phyloP scores from a whole-genome alignment of 148 eudicot species.

The Polygonum aviculare region DNA sequence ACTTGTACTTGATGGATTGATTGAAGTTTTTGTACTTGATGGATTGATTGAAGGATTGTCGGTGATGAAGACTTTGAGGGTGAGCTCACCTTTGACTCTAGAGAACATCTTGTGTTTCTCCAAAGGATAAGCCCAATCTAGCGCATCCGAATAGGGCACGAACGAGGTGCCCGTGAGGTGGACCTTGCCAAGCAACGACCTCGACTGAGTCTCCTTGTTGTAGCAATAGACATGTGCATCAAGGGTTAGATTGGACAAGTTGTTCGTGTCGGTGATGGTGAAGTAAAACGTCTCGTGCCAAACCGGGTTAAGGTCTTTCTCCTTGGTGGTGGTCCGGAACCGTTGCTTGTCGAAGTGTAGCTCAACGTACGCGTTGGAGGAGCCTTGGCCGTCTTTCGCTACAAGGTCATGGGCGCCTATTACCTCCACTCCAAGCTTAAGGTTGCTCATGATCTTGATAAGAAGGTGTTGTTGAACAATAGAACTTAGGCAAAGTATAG shows the following conservation, averaged over 20 bases:
- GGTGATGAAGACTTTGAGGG: conserved; percentile 60
- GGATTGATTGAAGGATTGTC: conserved; percentile 39
- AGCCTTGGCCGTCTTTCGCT: conserved; percentile 74
- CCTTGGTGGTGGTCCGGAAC: conserved; percentile 57
- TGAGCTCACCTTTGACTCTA: conserved; percentile 76
- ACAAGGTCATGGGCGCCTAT: conserved; percentile 64
- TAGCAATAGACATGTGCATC: conserved; percentile 58
- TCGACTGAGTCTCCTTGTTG: conserved; percentile 22
- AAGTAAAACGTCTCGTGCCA: conserved; percentile 89
- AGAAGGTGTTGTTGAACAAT: background rate
- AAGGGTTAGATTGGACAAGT: conserved; percentile 40
- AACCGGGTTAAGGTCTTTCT: conserved; percentile 65
- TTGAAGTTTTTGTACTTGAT: conserved; percentile 36
- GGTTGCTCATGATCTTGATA: conserved; percentile 33
- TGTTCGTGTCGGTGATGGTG: conserved; percentile 50
- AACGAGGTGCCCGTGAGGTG: conserved; percentile 57
- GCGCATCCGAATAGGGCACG: conserved; percentile 64
- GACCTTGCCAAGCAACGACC: conserved; percentile 63
- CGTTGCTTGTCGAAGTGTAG: conserved; percentile 66
- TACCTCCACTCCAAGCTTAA: conserved; percentile 84
- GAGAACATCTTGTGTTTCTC: conserved; percentile 60
- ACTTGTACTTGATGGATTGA: conserved; percentile 32
- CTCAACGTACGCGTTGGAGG: conserved; percentile 67
- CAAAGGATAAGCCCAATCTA: conserved; percentile 61
- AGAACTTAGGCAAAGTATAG: background rate